Conservation (phyloP, 176 grass and related monocot species). For the Pontederia paniculata region DNA sequence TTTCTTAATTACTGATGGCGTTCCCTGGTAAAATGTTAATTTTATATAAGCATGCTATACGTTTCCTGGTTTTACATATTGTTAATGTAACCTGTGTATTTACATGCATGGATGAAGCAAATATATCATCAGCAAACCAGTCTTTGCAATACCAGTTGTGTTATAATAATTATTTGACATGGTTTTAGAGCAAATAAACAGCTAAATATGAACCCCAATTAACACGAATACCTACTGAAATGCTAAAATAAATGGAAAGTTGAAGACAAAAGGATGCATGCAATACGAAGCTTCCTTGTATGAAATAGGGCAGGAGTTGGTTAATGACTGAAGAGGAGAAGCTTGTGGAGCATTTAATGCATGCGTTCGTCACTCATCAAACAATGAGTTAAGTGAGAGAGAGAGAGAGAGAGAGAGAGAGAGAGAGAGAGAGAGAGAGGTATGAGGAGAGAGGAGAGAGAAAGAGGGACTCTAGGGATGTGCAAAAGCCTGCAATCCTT, state of each 20-base stretch:
- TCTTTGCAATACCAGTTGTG: too few species aligned
- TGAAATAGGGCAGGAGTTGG: conserved; percentile 4
- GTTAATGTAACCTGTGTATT: too few species aligned
- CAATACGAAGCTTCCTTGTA: conserved; percentile 19
- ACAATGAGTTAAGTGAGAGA: not conserved
- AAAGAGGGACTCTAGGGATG: conserved; percentile 35
- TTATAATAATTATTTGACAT: too few species aligned
- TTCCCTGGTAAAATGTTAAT: conserved; percentile 10
- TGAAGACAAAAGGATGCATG: too few species aligned
- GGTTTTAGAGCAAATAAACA: too few species aligned
- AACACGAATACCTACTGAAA: too few species aligned
- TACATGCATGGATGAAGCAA: too few species aligned
- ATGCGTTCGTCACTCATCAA: not conserved
- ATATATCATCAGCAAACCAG: too few species aligned
- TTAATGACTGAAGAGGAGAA: conserved; percentile 26
- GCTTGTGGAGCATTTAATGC: conserved; percentile 34
- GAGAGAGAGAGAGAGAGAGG: conserved; percentile 6
- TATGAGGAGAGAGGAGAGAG: too few species aligned
- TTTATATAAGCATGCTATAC: conserved; percentile 24
- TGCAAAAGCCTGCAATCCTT: conserved; percentile 66
- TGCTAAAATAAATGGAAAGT: too few species aligned
- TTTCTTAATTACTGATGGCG: not conserved
- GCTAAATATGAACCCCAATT: too few species aligned
- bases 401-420: not conserved
- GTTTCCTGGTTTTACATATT: not conserved